Conservation (phyloP, 192 early-diverging fungal species). For the Phlyctochytrium bullatum region DNA sequence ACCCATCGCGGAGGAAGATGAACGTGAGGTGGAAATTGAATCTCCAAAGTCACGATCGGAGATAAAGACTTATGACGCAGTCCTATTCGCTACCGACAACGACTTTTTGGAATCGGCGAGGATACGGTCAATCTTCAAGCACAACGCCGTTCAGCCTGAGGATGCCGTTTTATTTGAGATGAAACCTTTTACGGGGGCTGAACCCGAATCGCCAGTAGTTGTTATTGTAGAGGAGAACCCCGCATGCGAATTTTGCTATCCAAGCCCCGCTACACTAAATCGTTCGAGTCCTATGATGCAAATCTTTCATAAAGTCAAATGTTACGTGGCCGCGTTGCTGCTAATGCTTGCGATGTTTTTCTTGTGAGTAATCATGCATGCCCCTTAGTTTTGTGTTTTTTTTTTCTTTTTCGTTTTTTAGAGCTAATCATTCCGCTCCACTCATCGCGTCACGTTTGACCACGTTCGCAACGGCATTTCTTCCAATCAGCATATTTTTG, state of each 20-base stretch:
- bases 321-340: slow-evolving; percentile 33
- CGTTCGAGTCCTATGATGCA: slow-evolving; percentile 10
- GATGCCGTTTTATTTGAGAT: slow-evolving; percentile 64
- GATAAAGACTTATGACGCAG: slow-evolving; percentile 42
- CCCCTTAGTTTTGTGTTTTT: no score
- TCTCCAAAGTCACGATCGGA: neutral
- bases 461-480: no score
- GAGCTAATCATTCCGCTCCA: neutral
- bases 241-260: slow-evolving; percentile 49
- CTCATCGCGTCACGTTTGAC: neutral
- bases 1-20: slow-evolving; percentile 1
- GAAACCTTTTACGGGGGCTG: slow-evolving; percentile 50
- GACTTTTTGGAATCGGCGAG: slow-evolving; percentile 57
- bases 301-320: slow-evolving; percentile 36
- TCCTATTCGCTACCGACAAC: slow-evolving; percentile 59
- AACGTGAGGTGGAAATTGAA: neutral
- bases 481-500: slow-evolving; percentile 7
- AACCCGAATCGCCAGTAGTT: slow-evolving; percentile 23
- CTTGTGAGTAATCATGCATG: slow-evolving; percentile 16
- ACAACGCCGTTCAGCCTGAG: slow-evolving; percentile 51
- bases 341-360: slow-evolving; percentile 32
- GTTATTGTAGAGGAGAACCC: slow-evolving; percentile 41
- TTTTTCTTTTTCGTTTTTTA: neutral
- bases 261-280: slow-evolving; percentile 15
- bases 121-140: slow-evolving; percentile 47